Evolutionary conservation across 2,329 filamentous ascomycete species (phyloP), one percentile per base, ranked within the genome.

Genomic region (Aspergillus fijiensis): DNA sequence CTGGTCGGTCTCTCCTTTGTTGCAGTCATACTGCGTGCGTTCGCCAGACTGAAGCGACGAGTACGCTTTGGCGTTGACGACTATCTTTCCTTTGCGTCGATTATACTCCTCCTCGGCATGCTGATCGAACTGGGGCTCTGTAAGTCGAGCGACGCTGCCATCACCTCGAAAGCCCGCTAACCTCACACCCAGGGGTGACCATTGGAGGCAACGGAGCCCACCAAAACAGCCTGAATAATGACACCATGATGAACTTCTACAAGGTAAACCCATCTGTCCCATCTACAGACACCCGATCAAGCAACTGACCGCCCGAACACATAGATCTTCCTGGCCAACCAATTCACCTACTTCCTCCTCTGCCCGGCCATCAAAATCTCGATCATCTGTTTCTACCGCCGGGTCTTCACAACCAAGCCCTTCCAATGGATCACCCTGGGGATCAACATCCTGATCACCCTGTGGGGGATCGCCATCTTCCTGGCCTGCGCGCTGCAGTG

Each of bases 301-400:
- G 27, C 27, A 29, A 47, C 49, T 49, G 29, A 57, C 11, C 4
- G 23, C 45, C 53, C 49, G 1, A 60, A 3, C 2, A 7, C 48
- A 33, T 23, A 73, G 70, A 72, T 74, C 61, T 74, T 74, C 65
- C 67, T 74, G 7, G 66, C 71, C 52, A 74, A 74, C 58, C 68
- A 73, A 60, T 74, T 74, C 60, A 71, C 70, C 31, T 74, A 74
- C 58, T 74, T 74, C 61, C 16, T 71, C 11, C 64, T 74, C 45
- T 72, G 70, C 35, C 71, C 71, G 2, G 62, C 63, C 48, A 70
- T 72, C 62, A 74, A 74, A 48, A 72, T 73, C 51, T 73, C 71
- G 49, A 71, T 74, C 55, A 62, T 74, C 56, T 74, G 71, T 62
- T 74, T 74, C 68, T 74, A 74, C 60, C 72, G 72, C 16, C 71